Evolutionary conservation across 2,329 filamentous ascomycete species (phyloP).

Genomic region (Alternaria arborescens): DNA sequence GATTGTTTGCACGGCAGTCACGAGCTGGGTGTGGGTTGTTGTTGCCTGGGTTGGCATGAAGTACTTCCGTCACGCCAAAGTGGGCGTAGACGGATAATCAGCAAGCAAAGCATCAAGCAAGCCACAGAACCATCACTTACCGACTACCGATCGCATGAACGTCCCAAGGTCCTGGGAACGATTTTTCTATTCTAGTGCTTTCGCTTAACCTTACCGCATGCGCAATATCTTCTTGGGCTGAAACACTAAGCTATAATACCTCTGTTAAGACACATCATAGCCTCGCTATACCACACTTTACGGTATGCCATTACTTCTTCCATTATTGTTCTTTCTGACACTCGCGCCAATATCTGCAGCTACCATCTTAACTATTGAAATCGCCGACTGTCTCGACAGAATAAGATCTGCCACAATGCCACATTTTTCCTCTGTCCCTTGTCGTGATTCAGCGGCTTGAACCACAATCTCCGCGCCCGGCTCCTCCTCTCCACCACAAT

Average conservation of each 20-base stretch:
- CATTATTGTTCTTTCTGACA: slow-evolving; percentile 10
- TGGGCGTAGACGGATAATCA: slow-evolving; percentile 64
- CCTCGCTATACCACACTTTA: slow-evolving; percentile 13
- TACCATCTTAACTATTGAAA: slow-evolving; percentile 24
- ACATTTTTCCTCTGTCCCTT: slow-evolving; percentile 11
- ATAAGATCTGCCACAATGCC: slow-evolving; percentile 12
- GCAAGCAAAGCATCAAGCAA: background rate
- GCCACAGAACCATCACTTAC: slow-evolving; percentile 18
- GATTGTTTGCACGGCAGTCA: slow-evolving; percentile 91
- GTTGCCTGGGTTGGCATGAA: slow-evolving; percentile 99
- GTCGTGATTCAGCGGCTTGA: slow-evolving; percentile 11
- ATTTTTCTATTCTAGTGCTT: slow-evolving; percentile 33
- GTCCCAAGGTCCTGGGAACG: slow-evolving; percentile 11
- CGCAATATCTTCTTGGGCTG: slow-evolving; percentile 42
- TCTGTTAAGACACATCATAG: slow-evolving; percentile 25
- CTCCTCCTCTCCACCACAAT: slow-evolving; percentile 15
- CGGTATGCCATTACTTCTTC: slow-evolving; percentile 11
- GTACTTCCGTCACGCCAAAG: slow-evolving; percentile 97
- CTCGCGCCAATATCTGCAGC: slow-evolving; percentile 10
- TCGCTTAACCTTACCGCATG: slow-evolving; percentile 38
- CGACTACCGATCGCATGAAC: slow-evolving; percentile 22
- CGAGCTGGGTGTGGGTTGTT: slow-evolving; percentile 99
- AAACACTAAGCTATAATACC: slow-evolving; percentile 44
- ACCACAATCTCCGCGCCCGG: slow-evolving; percentile 21
- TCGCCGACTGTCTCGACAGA: slow-evolving; percentile 13